Base-by-base conservation (phyloP, 805 yeast genomes). In the Vanderwaltozyma tropicalis region DNA sequence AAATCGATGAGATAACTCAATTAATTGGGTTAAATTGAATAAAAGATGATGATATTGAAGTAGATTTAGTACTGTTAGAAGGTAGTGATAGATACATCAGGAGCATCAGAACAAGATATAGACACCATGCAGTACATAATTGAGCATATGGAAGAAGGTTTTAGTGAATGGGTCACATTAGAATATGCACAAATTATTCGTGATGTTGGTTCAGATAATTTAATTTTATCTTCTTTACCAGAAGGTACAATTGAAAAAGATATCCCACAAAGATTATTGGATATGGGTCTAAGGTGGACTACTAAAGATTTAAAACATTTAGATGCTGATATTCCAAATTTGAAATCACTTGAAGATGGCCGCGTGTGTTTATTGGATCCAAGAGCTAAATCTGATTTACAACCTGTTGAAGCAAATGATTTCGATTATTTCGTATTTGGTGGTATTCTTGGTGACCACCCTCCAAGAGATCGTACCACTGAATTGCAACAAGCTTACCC, bases 121-220 rank as follows among this genome's bases (percentile, higher is more conserved):
- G 13, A 18, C 5, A 27, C 11, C 14, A 84, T 84, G 94, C 86
- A 85, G 62, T 89, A 87, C 68, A 76, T 92, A 37, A 87, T 89
- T 37, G 98, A 89, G 61, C 98, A 89, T 57, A 89, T 89, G 96
- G 98, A 89, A 61, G 82, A 77, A 43, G 97, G 95, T 1, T 86
- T 89, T 71, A 85, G 95, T 46, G 92, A 83, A 47, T 89, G 98
- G 98, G 97, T 89, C 31, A 71, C 74, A 21, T 68, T 92, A 5
- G 98, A 89, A 53, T 89, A 89, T 61, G 62, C 75, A 20, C 85
- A 82, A 50, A 88, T 89, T 41, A 74, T 87, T 34, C 67, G 74
- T 38, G 96, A 89, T 43, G 78, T 89, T 6, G 96, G 96, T 2
- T 63, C 67, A 15, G 79, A 75, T 20, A 85, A 87, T 55, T 66